Evolutionary conservation across 2,329 filamentous ascomycete species (phyloP).

Genomic region (Grosmannia serpens): DNA sequence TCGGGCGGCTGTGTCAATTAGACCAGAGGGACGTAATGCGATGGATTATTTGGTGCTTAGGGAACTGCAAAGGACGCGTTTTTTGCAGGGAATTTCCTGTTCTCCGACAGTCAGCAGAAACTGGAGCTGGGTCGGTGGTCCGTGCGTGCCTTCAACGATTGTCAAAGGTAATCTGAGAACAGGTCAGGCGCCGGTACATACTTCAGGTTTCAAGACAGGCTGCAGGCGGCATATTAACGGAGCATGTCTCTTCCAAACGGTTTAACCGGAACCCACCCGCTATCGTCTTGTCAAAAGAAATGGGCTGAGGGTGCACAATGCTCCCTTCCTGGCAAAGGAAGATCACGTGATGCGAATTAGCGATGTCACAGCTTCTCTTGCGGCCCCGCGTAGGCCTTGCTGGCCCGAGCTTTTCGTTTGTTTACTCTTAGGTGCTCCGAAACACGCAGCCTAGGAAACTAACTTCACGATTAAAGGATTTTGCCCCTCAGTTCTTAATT

Average conservation of each 20-base stretch:
- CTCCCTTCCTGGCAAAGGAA: not conserved
- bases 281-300: not conserved
- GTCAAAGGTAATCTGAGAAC: not conserved
- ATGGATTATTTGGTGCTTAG: conserved; percentile 1
- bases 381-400: not conserved
- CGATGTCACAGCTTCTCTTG: not conserved
- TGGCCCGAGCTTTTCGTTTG: conserved; percentile 13
- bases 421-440: conserved; percentile 12
- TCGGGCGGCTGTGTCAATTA: not conserved
- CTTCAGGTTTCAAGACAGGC: not conserved
- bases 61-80: conserved; percentile 2
- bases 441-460: conserved; percentile 1
- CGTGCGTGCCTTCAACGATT: not conserved
- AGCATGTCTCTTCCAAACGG: not conserved
- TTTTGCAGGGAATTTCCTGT: not conserved
- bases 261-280: not conserved
- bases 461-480: not conserved
- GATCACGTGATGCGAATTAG: not conserved
- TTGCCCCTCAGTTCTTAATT: conserved; percentile 5
- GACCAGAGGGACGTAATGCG: not conserved
- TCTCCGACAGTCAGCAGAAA: not conserved
- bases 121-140: not conserved
- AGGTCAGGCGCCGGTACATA: not conserved
- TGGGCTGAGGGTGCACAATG: not conserved
- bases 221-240: no score